Evolutionary conservation across 2,329 filamentous ascomycete genomes (phyloP), one percentile per base, ranked within the genome.

Genomic region (Apiospora saccharicola): DNA sequence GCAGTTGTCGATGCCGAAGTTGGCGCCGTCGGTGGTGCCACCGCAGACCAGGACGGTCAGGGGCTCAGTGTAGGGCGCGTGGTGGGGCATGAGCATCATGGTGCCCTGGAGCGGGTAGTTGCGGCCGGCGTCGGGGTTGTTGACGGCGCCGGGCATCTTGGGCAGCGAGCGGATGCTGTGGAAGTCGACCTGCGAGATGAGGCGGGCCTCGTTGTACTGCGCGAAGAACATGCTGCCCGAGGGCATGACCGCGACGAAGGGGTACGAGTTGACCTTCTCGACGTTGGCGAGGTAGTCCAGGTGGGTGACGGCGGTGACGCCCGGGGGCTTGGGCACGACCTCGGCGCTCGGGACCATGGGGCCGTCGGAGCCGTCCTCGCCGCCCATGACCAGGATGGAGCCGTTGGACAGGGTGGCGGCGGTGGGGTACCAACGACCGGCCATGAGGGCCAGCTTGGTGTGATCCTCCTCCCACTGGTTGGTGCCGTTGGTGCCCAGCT

Each of bases 251-350:
- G 81, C 81, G 14, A 89, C 75, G 81, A 86, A 90, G 0, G 89
- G 89, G 73, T 91, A 90, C n/a, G 90, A 81, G 76, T 90, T 90
- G 81, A 88, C 85, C 2, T 88, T 88, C 75, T 90, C 86, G 1
- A 88, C 90, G 37, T 85, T 83, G 53, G 84, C 77, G 16, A 90
- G 83, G 81, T 86, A 90, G 64, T 89, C 86, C 75, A 87, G 83
- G 75, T 84, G 82, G 13, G 86, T 75, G 3, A 85, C 80, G 0
- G 81, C 79, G 4, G 83, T 83, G 53, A 76, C 75, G 26, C 75
- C 75, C 6, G 83, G 83, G 22, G 83, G 84, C 13, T 79, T 81
- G 53, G 88, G 89, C 34, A 90, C 81, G 19, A 90, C 80, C 79
- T 90, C 88, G 68, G 90, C 83, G 19, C 85, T 86, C 4, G 87